Base-by-base conservation (phyloP, 768 basidiomycete genomes). In the Rhizopogon rudus region DNA sequence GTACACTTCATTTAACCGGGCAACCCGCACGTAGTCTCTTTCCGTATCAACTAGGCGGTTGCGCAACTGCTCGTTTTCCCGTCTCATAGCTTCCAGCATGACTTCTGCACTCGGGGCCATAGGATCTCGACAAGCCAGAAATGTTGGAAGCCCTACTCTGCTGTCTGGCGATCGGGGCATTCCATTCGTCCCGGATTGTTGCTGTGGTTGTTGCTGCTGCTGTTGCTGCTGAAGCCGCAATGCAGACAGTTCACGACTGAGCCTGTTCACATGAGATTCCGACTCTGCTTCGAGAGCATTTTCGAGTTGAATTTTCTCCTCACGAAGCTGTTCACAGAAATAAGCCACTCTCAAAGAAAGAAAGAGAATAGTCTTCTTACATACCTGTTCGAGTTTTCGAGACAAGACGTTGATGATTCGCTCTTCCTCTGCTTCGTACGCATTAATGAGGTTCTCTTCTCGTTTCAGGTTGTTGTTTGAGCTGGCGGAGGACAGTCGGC, bases 401-500 rank as follows among this genome's bases (percentile, higher is more conserved):
- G 87, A 91, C 53, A 93, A 73, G 6, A 88, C 76, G 57, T 91
- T 92, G 60, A 91, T 87, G 53, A 93, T 91, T 44, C 90, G 83
- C 67, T 93, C 91, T 71, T 93, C 90, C 70, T 93, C 91, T 10
- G 91, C 91, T 63, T 93, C 91, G 67, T 91, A 93, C 20, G 87
- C 87, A 69, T 93, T 91, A 65, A 92, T 92, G 65, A 93, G 76
- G 51, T 82, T 86, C 65, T 92, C 90, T 62, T 86, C 81, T 40
- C 76, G 70, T 59, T 79, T 69, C 17, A 70, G 33, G 9, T 65
- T 80, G 53, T 73, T 80, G 57, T 75, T 78, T 40, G 82, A 73
- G 63, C 77, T 82, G 35, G 79, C 74, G 2, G 75, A 72, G 10
- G 84, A 83, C 54, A 85, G 76, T 55, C 83, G 71, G 51, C 76